Evolutionary conservation across 2,329 filamentous ascomycete genomes (phyloP), one percentile per base, ranked within the genome.

Genomic region (Westerdykella ornata): DNA sequence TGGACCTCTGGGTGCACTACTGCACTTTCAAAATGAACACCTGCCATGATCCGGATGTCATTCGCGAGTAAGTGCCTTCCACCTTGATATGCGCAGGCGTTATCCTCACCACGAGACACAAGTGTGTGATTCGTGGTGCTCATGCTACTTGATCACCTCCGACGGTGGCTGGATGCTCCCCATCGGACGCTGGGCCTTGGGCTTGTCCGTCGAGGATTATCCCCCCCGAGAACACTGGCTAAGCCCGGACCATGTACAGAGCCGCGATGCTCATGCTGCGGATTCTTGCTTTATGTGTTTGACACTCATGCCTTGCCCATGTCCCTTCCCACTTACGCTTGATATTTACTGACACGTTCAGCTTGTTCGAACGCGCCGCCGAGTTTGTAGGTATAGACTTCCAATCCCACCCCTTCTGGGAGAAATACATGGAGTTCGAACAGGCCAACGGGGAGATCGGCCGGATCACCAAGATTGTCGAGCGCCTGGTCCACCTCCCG

Each of bases 1-100:
- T 96, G 59, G 92, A 98, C 65, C 75, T 98, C 45, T 98, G 92
- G 92, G 85, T 88, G 39, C 89, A 94, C 60, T 98, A 96, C 72
- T 97, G 90, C 73, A 80, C 82, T 59, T 97, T 97, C 80, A 97
- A 97, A 69, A 88, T 92, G 72, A 88, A 97, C 66, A 97, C 92
- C 43, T 92, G 86, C 56, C 92, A 98, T 71, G 88, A 94, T 65
- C 79, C 87, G 59, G 86, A 94, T 65, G 78, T 94, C 69, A 94
- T 96, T 73, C 84, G 92, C 94, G 92, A 97, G 92, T 98, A 95
- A 97, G 92, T 97, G 37, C 39, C 46, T 36, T 52, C 53, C 58
- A 54, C 56, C 49, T 48, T 57, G 50, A 50, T 17, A 14, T 40
- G n/a, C 30, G 14, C 30, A 32, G 13, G 30, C 16, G 8, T 14